A percentile compares a stretch with the other conserved stretches of the same genome.
phyloP scores from a whole-genome alignment of 176 grass and related monocot genomes.

The Thalia dealbata region DNA sequence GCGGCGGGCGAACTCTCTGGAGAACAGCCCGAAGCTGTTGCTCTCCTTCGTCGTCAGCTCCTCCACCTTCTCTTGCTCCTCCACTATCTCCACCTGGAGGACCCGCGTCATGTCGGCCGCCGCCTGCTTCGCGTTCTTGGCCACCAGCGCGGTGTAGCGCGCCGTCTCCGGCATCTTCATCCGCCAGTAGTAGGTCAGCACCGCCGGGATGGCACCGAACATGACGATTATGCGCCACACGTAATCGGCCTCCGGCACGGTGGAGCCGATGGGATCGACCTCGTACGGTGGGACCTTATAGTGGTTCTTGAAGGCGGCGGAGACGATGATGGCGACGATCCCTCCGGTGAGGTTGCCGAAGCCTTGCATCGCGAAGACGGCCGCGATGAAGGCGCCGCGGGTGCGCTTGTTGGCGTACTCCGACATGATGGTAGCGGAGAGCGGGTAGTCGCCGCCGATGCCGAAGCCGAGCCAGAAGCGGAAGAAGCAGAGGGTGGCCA shows the following conservation, averaged over 20 bases:
- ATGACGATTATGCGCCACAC: slow-evolving; percentile 3
- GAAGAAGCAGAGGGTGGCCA: slow-evolving; percentile 44
- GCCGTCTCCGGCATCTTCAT: slow-evolving; percentile 10
- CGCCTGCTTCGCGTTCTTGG: slow-evolving; percentile 1
- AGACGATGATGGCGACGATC: too few species aligned
- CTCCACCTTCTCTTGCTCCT: slow-evolving; percentile 7
- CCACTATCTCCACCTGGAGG: neutral
- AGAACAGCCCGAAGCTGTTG: slow-evolving; percentile 41
- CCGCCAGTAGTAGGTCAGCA: neutral
- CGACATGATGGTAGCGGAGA: slow-evolving; percentile 61
- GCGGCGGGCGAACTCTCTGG: slow-evolving; percentile 26
- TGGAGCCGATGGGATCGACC: neutral
- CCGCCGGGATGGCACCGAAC: slow-evolving; percentile 1
- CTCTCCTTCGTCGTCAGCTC: neutral
- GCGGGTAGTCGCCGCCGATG: slow-evolving; percentile 49
- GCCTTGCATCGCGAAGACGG: too few species aligned
- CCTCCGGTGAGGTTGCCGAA: too few species aligned
- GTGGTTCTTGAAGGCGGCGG: neutral
- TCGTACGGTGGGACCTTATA: neutral
- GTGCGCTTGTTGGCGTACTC: slow-evolving; percentile 56
- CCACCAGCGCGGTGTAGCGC: neutral
- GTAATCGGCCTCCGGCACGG: neutral
- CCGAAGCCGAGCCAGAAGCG: slow-evolving; percentile 51
- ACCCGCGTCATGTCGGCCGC: neutral
- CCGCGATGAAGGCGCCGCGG: too few species aligned